Evolutionary conservation across 495 filamentous ascomycete species (phyloP).

Genomic region (Aspergillus nidulans): DNA sequence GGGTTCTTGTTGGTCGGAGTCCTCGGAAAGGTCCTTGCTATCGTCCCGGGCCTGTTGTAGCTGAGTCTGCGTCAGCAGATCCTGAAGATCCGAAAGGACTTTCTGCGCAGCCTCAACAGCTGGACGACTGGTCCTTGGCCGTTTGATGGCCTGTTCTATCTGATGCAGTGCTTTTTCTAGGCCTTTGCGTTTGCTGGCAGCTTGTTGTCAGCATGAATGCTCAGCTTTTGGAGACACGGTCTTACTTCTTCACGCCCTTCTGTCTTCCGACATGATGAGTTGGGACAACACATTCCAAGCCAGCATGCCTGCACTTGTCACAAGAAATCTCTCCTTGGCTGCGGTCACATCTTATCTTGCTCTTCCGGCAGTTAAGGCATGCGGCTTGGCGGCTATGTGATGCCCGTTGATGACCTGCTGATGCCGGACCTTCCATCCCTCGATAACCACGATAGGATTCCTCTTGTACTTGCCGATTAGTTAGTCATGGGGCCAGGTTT

Average conservation of each 20-base stretch:
- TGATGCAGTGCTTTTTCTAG: slow-evolving; percentile 69
- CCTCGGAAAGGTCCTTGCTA: slow-evolving; percentile 25
- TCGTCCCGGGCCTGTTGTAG: slow-evolving; percentile 30
- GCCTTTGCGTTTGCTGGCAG: slow-evolving; percentile 61
- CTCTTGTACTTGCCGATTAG: neutral
- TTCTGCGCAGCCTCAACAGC: slow-evolving; percentile 48
- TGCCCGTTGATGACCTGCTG: neutral
- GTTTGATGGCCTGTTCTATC: slow-evolving; percentile 66
- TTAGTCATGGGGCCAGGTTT: neutral
- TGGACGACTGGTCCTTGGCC: slow-evolving; percentile 46
- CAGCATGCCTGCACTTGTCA: slow-evolving; percentile 57
- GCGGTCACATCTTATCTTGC: slow-evolving; percentile 64
- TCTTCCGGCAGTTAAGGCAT: slow-evolving; percentile 63
- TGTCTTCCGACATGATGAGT: slow-evolving; percentile 66
- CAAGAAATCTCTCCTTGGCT: slow-evolving; percentile 46
- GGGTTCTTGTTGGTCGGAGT: slow-evolving; percentile 22
- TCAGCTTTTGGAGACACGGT: neutral
- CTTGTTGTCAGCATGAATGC: slow-evolving; percentile 8
- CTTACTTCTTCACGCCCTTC: slow-evolving; percentile 72
- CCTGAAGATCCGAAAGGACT: slow-evolving; percentile 52
- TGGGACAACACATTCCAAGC: slow-evolving; percentile 59
- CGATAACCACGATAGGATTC: neutral
- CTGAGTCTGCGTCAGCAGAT: slow-evolving; percentile 47
- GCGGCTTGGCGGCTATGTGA: slow-evolving; percentile 50
- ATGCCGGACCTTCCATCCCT: slow-evolving; percentile 14